These are phyloP conservation scores for Cantharellus anzutake DNA, from an alignment of 768 basidiomycete species.

Conservation along the genomic window DNA sequence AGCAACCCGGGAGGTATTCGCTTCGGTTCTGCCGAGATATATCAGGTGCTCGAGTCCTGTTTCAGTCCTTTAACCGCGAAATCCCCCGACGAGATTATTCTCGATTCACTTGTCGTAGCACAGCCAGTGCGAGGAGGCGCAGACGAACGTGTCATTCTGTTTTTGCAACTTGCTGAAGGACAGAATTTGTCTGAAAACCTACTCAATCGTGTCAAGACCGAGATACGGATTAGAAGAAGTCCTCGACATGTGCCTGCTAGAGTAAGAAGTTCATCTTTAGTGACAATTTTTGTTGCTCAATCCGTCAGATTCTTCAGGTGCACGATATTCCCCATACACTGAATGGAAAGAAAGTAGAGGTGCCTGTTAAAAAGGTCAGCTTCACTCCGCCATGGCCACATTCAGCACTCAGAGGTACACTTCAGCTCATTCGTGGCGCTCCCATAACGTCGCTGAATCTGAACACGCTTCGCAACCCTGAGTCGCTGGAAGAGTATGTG, in stretches of 20 bases:
- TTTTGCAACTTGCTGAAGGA: conserved; percentile 42
- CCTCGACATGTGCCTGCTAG: conserved; percentile 59
- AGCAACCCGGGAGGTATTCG: conserved; percentile 71
- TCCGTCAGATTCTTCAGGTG: conserved; percentile 42
- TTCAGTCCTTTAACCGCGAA: conserved; percentile 22
- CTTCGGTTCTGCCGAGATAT: conserved; percentile 65
- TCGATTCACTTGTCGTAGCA: conserved; percentile 56
- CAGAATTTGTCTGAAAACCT: conserved; percentile 16
- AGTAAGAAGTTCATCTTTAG: conserved; percentile 22
- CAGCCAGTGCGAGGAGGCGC: conserved; percentile 42
- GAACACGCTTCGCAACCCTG: conserved; percentile 54
- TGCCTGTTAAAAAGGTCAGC: conserved; percentile 43
- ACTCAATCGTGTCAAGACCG: conserved; percentile 35
- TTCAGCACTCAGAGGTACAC: conserved; percentile 3
- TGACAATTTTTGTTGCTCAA: not conserved
- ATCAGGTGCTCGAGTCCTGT: conserved; percentile 51
- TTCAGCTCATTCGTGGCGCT: conserved; percentile 61
- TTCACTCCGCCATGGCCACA: conserved; percentile 4
- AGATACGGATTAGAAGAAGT: conserved; percentile 43
- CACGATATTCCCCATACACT: conserved; percentile 59
- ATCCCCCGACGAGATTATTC: conserved; percentile 26
- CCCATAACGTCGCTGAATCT: conserved; percentile 47
- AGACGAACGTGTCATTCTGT: conserved; percentile 61
- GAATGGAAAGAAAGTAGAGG: conserved; percentile 67
- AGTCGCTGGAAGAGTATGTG: conserved; percentile 43